A percentile compares a stretch with the other conserved stretches of the same genome.
Conservation (phyloP, 2,329 filamentous ascomycete genomes). For the Fusarium sp. region DNA sequence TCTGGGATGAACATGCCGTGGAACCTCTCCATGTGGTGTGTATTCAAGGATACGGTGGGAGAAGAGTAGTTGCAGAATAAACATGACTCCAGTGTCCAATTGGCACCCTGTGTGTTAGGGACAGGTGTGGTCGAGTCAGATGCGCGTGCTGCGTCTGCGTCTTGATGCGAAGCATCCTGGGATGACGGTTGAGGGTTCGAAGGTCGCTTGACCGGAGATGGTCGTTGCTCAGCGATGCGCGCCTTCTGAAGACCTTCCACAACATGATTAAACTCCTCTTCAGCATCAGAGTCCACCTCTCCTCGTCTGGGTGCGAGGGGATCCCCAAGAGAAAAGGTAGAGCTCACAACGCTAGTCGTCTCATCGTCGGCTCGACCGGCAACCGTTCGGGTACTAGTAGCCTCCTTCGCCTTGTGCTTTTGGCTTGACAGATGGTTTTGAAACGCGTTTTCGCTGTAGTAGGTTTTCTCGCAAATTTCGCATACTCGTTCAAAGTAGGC, state of each 20-base stretch:
- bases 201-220: slow-evolving; percentile 64
- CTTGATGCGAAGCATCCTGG: slow-evolving; percentile 56
- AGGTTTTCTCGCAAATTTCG: slow-evolving; percentile 85
- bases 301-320: slow-evolving; percentile 63
- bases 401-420: slow-evolving; percentile 77
- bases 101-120: slow-evolving; percentile 48
- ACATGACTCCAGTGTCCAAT: slow-evolving; percentile 66
- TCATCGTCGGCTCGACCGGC: slow-evolving; percentile 66
- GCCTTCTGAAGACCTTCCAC: slow-evolving; percentile 80
- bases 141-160: slow-evolving; percentile 51
- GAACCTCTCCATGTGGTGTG: slow-evolving; percentile 88
- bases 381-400: slow-evolving; percentile 52
- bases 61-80: slow-evolving; percentile 94
- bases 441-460: slow-evolving; percentile 96
- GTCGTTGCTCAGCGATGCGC: slow-evolving; percentile 65
- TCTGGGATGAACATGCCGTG: slow-evolving; percentile 98
- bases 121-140: slow-evolving; percentile 55
- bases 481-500: slow-evolving; percentile 89
- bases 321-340: slow-evolving; percentile 89
- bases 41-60: slow-evolving; percentile 76
- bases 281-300: slow-evolving; percentile 71
- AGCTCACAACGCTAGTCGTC: slow-evolving; percentile 84
- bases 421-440: slow-evolving; percentile 90
- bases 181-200: slow-evolving; percentile 59
- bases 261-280: slow-evolving; percentile 79